These are phyloP conservation scores for Talaromyces sp. DNA, from an alignment of 2,329 filamentous ascomycete genomes.

Conservation along the genomic window DNA sequence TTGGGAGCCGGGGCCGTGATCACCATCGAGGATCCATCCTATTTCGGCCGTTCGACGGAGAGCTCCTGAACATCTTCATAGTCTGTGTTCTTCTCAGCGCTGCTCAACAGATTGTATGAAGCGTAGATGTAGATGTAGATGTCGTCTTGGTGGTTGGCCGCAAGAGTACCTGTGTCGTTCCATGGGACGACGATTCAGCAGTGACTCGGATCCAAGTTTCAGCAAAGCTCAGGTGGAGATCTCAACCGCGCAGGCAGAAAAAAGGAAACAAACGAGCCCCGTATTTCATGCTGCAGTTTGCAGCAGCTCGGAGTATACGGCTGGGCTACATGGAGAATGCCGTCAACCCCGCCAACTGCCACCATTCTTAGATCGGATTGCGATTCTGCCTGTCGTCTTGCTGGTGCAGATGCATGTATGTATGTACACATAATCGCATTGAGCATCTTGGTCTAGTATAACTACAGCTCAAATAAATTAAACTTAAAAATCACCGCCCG, in stretches of 20 bases:
- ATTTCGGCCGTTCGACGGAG: background rate
- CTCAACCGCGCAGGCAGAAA: background rate
- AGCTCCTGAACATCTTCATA: background rate
- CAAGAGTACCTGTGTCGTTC: background rate
- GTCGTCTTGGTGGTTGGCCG: background rate
- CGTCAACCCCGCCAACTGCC: background rate
- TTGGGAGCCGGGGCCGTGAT: background rate
- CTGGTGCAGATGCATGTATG: background rate
- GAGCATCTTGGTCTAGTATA: background rate
- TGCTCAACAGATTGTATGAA: background rate
- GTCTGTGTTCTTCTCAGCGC: background rate
- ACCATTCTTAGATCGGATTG: background rate
- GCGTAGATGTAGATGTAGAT: background rate
- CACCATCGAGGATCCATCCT: background rate
- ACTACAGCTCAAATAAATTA: background rate
- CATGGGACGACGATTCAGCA: conserved; percentile 1
- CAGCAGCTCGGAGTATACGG: background rate
- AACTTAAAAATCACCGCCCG: background rate
- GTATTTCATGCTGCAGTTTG: background rate
- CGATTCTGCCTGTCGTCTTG: background rate
- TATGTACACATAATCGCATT: background rate
- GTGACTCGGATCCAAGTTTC: conserved; percentile 4
- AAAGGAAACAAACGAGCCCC: background rate
- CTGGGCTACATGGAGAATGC: background rate
- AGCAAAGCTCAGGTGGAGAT: background rate